Evolutionary conservation across 2,329 filamentous ascomycete species (phyloP).

Genomic region (Diaporthe caulivora): DNA sequence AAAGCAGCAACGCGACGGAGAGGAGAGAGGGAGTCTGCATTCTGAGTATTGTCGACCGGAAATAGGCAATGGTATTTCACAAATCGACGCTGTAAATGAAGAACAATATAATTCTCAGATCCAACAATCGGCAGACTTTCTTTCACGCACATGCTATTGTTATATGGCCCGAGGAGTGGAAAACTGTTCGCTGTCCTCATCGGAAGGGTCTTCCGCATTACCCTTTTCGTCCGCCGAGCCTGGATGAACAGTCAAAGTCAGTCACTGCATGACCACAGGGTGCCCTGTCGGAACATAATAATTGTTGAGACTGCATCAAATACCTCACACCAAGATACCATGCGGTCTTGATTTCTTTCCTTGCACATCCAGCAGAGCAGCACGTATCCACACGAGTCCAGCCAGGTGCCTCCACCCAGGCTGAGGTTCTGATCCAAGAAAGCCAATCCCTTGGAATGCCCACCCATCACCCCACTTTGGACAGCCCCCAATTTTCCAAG

Average conservation of each 20-base stretch:
- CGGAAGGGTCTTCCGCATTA: conserved; percentile 48
- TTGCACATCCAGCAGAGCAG: background rate
- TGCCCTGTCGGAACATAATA: background rate
- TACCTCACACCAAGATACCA: background rate
- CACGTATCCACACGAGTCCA: background rate
- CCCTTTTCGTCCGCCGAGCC: conserved; percentile 40
- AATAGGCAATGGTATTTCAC: background rate
- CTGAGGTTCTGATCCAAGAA: background rate
- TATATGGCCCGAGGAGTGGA: conserved; percentile 6
- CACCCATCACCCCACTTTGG: background rate
- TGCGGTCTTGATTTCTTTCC: background rate
- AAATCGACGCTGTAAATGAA: conserved; percentile 15
- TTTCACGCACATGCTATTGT: background rate
- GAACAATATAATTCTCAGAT: conserved; percentile 29
- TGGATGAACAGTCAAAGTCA: background rate
- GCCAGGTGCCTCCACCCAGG: background rate
- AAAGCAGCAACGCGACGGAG: conserved; percentile 44
- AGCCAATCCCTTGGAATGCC: background rate
- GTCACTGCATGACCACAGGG: background rate
- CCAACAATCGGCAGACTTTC: background rate
- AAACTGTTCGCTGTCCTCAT: conserved; percentile 49
- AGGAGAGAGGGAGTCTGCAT: conserved; percentile 32
- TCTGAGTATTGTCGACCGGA: background rate
- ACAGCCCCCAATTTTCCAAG: background rate
- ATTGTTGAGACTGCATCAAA: background rate